These are phyloP conservation scores for Phaeosphaeriaceae sp. DNA, from an alignment of 2,329 filamentous ascomycete genomes.

Conservation along the genomic window DNA sequence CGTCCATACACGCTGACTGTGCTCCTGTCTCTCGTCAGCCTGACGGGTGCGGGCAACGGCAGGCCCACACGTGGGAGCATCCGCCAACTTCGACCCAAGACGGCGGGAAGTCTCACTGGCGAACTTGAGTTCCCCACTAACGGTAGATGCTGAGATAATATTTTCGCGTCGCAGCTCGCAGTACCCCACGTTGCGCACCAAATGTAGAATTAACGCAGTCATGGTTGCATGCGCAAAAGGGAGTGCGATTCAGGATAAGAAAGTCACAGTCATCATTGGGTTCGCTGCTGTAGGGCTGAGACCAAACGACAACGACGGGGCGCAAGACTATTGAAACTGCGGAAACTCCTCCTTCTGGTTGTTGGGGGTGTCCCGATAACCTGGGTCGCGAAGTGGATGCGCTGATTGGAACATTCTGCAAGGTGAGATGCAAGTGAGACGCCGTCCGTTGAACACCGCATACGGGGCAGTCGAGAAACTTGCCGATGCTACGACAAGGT, in stretches of 20 bases:
- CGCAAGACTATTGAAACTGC: neutral
- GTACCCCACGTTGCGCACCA: neutral
- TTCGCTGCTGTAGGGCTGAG: neutral
- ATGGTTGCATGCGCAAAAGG: neutral
- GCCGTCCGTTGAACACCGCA: constrained; percentile 6
- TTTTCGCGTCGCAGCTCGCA: neutral
- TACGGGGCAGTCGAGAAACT: constrained; percentile 12
- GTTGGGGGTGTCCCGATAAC: neutral
- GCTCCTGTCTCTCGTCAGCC: neutral
- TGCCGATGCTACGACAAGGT: constrained; percentile 6
- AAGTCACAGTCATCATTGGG: neutral
- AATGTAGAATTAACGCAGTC: neutral
- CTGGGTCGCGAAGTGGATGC: neutral
- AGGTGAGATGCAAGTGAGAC: constrained; percentile 3
- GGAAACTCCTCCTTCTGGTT: neutral
- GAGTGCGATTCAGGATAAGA: neutral
- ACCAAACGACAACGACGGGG: no score
- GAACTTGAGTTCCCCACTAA: neutral
- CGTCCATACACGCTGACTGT: neutral
- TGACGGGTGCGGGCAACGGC: neutral
- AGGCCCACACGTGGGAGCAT: neutral
- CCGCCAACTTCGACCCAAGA: neutral
- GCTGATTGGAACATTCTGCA: neutral
- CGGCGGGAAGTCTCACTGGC: neutral
- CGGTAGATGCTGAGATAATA: neutral